Base-by-base conservation (phyloP, 176 grass and related monocot species). In the Guadua angustifolia region DNA sequence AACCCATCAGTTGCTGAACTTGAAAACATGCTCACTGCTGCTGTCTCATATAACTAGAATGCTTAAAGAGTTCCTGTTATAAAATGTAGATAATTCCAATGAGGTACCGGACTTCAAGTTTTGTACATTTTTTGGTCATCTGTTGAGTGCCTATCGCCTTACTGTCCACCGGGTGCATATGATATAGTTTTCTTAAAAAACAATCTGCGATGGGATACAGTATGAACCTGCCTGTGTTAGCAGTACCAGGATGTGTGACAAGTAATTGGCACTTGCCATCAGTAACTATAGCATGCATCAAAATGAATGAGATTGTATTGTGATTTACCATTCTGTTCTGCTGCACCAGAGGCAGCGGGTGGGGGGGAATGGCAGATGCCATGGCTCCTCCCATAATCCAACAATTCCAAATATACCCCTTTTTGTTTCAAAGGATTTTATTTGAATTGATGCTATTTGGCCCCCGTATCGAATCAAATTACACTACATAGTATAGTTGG, bases 241-340 rank as follows among this genome's bases (percentile, higher is more conserved):
- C 22, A 22, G 7, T 2, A 74, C 62, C 39, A 7, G 70, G 19
- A 25, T 39, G 70, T 63, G 12, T 16, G 44, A 36, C 69, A 73
- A 63, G 7, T 61, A 59, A 45, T 53, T 29, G n/a, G n/a, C 65
- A 55, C 40, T 56, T 24, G 55, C 42, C 42, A 50, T 63, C 46
- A 74, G 19, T 62, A 25, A 74, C 69, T 73, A 32, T 39, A 43
- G 17, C 42, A 73, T 82, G 55, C 80, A 16, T 74, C 58, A 64
- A 72, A 47, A 26, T 55, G 58, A 71, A 35, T 52, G 25, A 43
- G 12, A 21, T 42, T 73, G 3, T 51, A 57, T 2, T 77, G 55
- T 77, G 56, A 26, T 43, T 62, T 75, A 55, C 63, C 19, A 46
- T 46, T 22, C 51, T 12, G 22, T 81, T 39, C 9, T 81, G 19